phyloP scores from a whole-genome alignment of 768 basidiomycete species.

The Russula sp. region DNA sequence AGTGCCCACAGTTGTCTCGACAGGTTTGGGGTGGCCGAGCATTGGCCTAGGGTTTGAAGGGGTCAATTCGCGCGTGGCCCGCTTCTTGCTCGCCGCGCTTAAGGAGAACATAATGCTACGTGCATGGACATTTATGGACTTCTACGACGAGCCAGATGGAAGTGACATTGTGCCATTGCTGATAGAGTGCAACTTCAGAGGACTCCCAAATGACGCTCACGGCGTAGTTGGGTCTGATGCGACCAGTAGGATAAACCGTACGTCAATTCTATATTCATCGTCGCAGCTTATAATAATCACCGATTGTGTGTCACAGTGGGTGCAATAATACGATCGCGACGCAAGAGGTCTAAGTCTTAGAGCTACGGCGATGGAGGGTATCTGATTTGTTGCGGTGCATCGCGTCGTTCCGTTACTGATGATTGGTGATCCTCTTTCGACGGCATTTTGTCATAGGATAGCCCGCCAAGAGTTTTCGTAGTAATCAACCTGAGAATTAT shows the following conservation, averaged over 20 bases:
- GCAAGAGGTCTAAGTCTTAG: neutral
- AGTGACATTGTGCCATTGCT: slow-evolving; percentile 53
- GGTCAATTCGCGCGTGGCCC: slow-evolving; percentile 66
- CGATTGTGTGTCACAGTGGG: neutral
- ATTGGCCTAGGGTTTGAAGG: slow-evolving; percentile 78
- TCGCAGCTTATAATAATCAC: neutral
- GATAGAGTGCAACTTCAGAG: slow-evolving; percentile 72
- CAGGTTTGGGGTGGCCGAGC: slow-evolving; percentile 77
- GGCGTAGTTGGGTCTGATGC: neutral
- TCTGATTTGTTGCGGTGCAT: neutral
- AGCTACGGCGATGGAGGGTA: neutral
- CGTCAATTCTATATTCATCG: neutral
- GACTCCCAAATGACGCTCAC: slow-evolving; percentile 20
- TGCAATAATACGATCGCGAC: neutral
- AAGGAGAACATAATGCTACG: slow-evolving; percentile 35
- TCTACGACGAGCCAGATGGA: slow-evolving; percentile 49
- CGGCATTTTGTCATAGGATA: slow-evolving; percentile 4
- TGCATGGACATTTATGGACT: slow-evolving; percentile 76
- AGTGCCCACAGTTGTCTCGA: slow-evolving; percentile 66
- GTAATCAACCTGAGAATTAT: neutral
- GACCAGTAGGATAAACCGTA: neutral
- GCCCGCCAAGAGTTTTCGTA: neutral
- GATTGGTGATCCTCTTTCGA: neutral
- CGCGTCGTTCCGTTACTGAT: neutral
- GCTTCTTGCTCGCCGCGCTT: slow-evolving; percentile 60